phyloP scores from a whole-genome alignment of 225 moss, liverwort and hornwort genomes.

The Pleurozium schreberi region DNA sequence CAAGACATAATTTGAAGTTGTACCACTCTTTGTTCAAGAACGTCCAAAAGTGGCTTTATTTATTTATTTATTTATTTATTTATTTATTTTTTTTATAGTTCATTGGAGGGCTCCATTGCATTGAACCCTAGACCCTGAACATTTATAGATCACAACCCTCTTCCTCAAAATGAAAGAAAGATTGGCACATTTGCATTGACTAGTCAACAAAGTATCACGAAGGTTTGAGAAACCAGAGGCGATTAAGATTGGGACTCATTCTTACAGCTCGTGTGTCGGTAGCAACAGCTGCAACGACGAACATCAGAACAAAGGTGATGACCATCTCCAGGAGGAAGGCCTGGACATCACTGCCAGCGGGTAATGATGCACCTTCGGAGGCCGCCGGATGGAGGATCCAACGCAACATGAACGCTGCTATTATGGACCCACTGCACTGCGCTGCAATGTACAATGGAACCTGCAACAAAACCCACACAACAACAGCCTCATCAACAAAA shows the following conservation, averaged over 20 bases:
- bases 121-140: neutral
- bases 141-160: neutral
- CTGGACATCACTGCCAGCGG: constrained; percentile 31
- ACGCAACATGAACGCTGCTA: constrained; percentile 43
- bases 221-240: neutral
- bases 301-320: constrained; percentile 82
- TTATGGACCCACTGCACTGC: constrained; percentile 37
- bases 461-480: neutral
- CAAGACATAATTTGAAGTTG: neutral
- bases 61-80: too few relatives aligned
- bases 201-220: neutral
- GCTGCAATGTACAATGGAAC: constrained; percentile 66
- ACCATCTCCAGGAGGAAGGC: constrained; percentile 60
- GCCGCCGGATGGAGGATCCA: constrained; percentile 41
- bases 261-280: constrained; percentile 79
- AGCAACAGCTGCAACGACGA: constrained; percentile 65
- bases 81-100: too few relatives aligned
- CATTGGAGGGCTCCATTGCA: neutral
- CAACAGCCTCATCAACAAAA: neutral
- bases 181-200: neutral
- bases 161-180: neutral
- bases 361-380: constrained; percentile 40
- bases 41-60: neutral
- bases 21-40: neutral
- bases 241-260: neutral